A percentile compares a stretch with the other conserved stretches of the same genome.
phyloP scores from a whole-genome alignment of 495 filamentous ascomycete species.

The Hypoxylon intermedium region DNA sequence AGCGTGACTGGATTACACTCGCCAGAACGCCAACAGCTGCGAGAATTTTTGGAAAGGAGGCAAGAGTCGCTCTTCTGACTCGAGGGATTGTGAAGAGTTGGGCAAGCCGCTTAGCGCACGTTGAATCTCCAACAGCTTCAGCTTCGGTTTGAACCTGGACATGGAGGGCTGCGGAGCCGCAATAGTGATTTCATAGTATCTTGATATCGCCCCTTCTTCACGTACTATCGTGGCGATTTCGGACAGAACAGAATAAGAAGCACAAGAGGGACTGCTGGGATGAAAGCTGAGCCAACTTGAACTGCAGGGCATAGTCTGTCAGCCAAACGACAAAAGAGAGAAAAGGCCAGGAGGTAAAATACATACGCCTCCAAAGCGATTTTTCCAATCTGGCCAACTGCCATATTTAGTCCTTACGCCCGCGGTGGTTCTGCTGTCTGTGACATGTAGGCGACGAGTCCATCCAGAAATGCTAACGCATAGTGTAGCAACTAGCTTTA shows the following conservation, averaged over 20 bases:
- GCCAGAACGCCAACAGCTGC: conserved; percentile 54
- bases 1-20: conserved; percentile 49
- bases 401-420: no score
- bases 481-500: no score
- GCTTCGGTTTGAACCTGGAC: conserved; percentile 64
- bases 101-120: conserved; percentile 63
- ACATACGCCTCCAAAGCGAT: conserved; percentile 64
- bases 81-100: conserved; percentile 75
- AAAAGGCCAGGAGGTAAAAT: background rate
- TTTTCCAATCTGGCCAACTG: conserved; percentile 59
- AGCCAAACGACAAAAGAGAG: background rate
- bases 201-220: conserved; percentile 63
- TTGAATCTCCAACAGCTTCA: conserved; percentile 42
- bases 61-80: conserved; percentile 69
- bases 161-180: conserved; percentile 65
- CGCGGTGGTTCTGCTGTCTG: no score
- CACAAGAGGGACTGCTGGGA: conserved; percentile 71
- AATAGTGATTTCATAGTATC: conserved; percentile 67
- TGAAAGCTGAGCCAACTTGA: conserved; percentile 70
- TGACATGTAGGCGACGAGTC: no score
- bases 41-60: conserved; percentile 67
- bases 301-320: conserved; percentile 35
- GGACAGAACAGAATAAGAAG: conserved; percentile 69
- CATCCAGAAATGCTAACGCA: no score
- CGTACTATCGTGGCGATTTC: conserved; percentile 74